Evolutionary conservation across 495 filamentous ascomycete species (phyloP).

Genomic region (Beverwykella pulmonaria): DNA sequence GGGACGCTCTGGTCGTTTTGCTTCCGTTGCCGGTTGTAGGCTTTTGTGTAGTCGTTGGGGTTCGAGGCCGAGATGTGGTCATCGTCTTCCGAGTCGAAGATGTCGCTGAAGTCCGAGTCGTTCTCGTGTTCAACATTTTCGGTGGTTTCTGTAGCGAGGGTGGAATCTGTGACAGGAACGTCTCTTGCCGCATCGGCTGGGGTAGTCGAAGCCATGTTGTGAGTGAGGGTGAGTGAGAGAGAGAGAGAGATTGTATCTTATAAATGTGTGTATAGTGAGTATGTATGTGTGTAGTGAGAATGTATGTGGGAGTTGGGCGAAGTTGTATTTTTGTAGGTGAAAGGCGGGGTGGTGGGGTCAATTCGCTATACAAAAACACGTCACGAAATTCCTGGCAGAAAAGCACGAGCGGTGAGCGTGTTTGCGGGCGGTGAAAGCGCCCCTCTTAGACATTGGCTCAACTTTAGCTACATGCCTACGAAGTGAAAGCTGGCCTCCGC

Average conservation of each 20-base stretch:
- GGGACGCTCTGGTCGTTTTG: conserved; percentile 60
- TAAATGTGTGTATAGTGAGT: neutral
- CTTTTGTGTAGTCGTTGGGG: conserved; percentile 75
- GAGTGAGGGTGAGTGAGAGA: too few relatives aligned
- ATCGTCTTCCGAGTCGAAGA: conserved; percentile 59
- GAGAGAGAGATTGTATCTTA: neutral
- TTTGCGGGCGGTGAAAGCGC: neutral
- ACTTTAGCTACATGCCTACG: too few relatives aligned
- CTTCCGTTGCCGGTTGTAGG: conserved; percentile 83
- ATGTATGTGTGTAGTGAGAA: neutral
- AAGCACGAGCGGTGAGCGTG: neutral
- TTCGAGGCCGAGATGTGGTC: conserved; percentile 59
- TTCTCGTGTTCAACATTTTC: conserved; percentile 50
- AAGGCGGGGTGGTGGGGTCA: conserved; percentile 4
- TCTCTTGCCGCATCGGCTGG: neutral
- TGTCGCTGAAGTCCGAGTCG: conserved; percentile 49
- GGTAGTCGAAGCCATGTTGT: conserved; percentile 1
- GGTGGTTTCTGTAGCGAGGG: neutral
- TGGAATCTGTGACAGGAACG: neutral
- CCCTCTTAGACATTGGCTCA: neutral
- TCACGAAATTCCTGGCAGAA: conserved; percentile 6
- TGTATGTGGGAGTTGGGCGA: neutral
- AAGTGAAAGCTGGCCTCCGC: too few relatives aligned
- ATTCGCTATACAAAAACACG: neutral
- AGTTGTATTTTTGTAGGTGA: neutral